These are phyloP conservation scores for Ophiostoma triangulosporum DNA, from an alignment of 2,329 filamentous ascomycete genomes.

Conservation along the genomic window DNA sequence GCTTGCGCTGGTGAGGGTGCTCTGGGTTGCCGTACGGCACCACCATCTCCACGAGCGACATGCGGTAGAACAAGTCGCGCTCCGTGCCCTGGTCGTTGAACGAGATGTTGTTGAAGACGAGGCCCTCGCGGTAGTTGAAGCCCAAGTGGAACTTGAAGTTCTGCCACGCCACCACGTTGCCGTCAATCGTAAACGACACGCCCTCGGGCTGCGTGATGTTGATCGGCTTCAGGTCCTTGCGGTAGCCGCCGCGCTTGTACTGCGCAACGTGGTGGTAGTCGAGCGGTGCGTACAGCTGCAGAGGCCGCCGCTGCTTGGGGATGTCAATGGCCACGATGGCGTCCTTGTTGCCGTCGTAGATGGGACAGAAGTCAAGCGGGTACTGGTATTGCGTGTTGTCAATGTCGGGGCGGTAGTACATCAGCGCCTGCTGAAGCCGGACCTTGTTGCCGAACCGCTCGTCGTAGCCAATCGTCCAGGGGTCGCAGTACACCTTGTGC, in stretches of 20 bases:
- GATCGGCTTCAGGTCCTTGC: slow-evolving; percentile 66
- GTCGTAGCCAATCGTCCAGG: slow-evolving; percentile 92
- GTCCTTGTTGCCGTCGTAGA: slow-evolving; percentile 69
- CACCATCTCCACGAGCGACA: slow-evolving; percentile 88
- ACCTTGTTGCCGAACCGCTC: slow-evolving; percentile 70
- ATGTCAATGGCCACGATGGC: slow-evolving; percentile 75
- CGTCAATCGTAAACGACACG: slow-evolving; percentile 58
- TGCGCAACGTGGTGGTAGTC: slow-evolving; percentile 70
- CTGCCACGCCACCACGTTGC: slow-evolving; percentile 70
- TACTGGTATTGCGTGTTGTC: slow-evolving; percentile 87
- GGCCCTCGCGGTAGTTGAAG: slow-evolving; percentile 88
- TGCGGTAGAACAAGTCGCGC: slow-evolving; percentile 72
- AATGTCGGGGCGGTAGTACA: slow-evolving; percentile 82
- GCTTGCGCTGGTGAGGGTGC: slow-evolving; percentile 66
- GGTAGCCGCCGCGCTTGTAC: slow-evolving; percentile 60
- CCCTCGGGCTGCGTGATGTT: slow-evolving; percentile 66
- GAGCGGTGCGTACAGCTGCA: slow-evolving; percentile 57
- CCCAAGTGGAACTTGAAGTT: slow-evolving; percentile 90
- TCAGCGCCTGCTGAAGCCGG: slow-evolving; percentile 79
- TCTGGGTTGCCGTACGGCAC: slow-evolving; percentile 79
- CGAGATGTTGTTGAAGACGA: slow-evolving; percentile 79
- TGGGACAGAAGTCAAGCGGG: slow-evolving; percentile 87
- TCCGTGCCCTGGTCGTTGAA: slow-evolving; percentile 73
- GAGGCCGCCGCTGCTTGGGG: slow-evolving; percentile 59
- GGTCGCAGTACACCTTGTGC: slow-evolving; percentile 93